Base-by-base conservation (phyloP, 2,329 filamentous ascomycete genomes). In the Talaromyces sp. region DNA sequence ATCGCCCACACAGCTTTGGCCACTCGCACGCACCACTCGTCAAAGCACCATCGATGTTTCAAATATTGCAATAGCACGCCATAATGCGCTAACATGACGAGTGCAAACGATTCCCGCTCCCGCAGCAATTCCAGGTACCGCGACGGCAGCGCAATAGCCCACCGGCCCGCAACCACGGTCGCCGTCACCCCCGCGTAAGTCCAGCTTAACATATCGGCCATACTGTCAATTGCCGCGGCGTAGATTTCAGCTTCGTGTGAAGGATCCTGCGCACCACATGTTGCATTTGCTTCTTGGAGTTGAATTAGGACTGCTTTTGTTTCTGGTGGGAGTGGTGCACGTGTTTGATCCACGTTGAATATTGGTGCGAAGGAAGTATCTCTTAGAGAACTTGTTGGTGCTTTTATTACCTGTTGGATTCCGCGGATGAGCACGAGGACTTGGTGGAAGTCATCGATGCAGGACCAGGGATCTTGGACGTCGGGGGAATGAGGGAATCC, bases 1-100 rank as follows among this genome's bases (percentile, higher is more conserved):
- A 65, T 53, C 30, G 58, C 52, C 67, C 69, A 72, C 19, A 88
- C 78, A 17, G 86, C 86, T 66, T 84, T 82, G 7, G 89, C 82
- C 62, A 89, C 86, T 50, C 84, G 80, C 14, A 82, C 80, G 16
- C 85, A 81, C 63, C 88, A 86, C 36, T 86, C 86, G 32, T 84
- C 79, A 9, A 89, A 72, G 82, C 86, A 90, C 87, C 87, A 90
- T 5, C 65, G 64, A 27, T 86, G 75, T 24, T 77, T 70, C 55
- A 87, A 79, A 56, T 84, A 77, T 35, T 80, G 78, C 59, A 86
- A 82, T 17, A 89, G 74, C 45, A 77, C 20, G 85, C 77, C 61
- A 85, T 84, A 59, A 85, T 82, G 65, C 78, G 88, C 37, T 79
- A 83, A 37, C 81, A 82, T 20, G 80, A 86, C 86, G 16, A 87